Evolutionary conservation across 2,329 filamentous ascomycete genomes (phyloP), one percentile per base, ranked within the genome.

Genomic region (Aspergillus fijiensis): DNA sequence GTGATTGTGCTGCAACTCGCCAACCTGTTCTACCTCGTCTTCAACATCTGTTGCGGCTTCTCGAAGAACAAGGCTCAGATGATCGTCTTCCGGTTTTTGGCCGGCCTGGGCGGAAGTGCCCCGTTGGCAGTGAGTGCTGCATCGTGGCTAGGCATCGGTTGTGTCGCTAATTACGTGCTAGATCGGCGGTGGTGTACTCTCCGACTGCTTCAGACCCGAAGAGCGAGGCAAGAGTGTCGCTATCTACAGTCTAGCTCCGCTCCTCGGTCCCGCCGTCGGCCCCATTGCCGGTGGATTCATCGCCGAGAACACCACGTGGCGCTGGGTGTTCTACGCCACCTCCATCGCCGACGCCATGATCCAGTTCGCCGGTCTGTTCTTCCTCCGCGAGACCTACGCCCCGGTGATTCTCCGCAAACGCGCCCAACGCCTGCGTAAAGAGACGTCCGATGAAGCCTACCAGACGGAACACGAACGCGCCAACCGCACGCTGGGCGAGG

Each of bases 301-400:
- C 25, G 80, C 86, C 0, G 76, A 88, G 66, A 62, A 83, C 78
- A 85, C 82, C 7, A 86, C 82, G 1, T 92, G 89, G 89, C 82
- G 88, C 45, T 92, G 89, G 89, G 84, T 86, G 7, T 92, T 91
- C 76, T 90, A 84, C 75, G 80, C 85, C 0, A 89, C 87, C 0
- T 85, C 85, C 1, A 87, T 91, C 59, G 79, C 79, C 25, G 85
- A 86, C 59, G 87, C 80, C 1, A 60, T 85, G 12, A 83, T 91
- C 54, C 87, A 90, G 69, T 60, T 82, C 11, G 75, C 82, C 7
- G 88, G 88, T 5, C 72, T 90, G 52, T 83, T 87, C 70, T 82
- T 87, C 64, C 79, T 87, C 1, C 81, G 81, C 58, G 88, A 90
- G 70, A 89, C 87, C 2, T 90, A 89, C 72, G 84, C 81, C 0